phyloP scores from a whole-genome alignment of 495 filamentous ascomycete genomes.

The Penicillium crystallinum region DNA sequence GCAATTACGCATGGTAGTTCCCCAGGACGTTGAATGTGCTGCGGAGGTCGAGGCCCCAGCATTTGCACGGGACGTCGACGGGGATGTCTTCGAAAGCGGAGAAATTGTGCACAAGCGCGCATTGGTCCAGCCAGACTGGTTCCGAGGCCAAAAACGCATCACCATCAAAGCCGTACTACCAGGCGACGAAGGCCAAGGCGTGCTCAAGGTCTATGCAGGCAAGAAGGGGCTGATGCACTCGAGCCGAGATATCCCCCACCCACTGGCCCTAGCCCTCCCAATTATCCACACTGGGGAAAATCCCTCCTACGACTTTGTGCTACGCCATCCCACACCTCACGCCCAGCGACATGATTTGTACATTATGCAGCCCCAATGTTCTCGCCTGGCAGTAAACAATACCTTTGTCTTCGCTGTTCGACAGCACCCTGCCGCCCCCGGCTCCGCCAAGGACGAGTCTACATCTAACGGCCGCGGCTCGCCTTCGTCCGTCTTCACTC shows the following conservation, averaged over 20 bases:
- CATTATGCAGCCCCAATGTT: conserved; percentile 89
- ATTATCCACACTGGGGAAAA: conserved; percentile 88
- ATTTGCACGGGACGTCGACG: conserved; percentile 77
- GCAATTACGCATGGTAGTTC: conserved; percentile 81
- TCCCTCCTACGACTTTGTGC: conserved; percentile 86
- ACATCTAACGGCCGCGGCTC: conserved; percentile 44
- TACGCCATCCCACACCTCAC: conserved; percentile 92
- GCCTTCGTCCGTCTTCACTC: conserved; percentile 58
- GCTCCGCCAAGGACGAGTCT: conserved; percentile 43
- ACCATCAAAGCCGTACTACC: conserved; percentile 89
- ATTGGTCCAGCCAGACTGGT: conserved; percentile 88
- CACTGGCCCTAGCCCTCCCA: conserved; percentile 84
- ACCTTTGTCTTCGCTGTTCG: conserved; percentile 96
- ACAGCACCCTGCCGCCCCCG: conserved; percentile 73
- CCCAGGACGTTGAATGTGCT: conserved; percentile 83
- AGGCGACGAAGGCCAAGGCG: conserved; percentile 80
- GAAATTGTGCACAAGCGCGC: conserved; percentile 81
- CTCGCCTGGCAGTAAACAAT: conserved; percentile 81
- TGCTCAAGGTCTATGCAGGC: conserved; percentile 91
- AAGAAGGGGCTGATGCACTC: conserved; percentile 94
- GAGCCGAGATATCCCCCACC: conserved; percentile 88
- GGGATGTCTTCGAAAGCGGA: conserved; percentile 89
- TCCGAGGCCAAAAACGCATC: conserved; percentile 78
- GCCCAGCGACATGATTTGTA: conserved; percentile 96
- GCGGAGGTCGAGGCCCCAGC: conserved; percentile 86